phyloP scores from a whole-genome alignment of 108 stramenopile genomes.

The Schizochytrium sp. region DNA sequence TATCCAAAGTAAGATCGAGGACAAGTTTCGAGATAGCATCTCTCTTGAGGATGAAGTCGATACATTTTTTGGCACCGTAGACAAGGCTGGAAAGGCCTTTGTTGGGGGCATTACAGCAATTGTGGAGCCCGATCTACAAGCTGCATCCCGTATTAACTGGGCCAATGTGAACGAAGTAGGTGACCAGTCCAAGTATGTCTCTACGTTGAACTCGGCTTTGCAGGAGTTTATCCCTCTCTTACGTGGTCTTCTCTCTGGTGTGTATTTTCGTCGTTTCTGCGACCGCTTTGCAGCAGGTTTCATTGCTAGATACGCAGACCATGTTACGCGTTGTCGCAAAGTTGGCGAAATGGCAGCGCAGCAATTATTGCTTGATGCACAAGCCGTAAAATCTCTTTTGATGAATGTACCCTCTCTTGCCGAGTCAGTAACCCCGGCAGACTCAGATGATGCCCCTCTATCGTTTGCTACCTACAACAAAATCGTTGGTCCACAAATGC shows the following conservation, averaged over 20 bases:
- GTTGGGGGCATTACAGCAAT: conserved; percentile 85
- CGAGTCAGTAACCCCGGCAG: conserved; percentile 65
- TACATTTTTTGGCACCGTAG: conserved; percentile 89
- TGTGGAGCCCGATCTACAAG: conserved; percentile 82
- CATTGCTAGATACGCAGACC: conserved; percentile 81
- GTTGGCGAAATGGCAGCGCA: conserved; percentile 93
- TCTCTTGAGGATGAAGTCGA: conserved; percentile 88
- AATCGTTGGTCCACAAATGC: conserved; percentile 91
- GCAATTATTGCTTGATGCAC: conserved; percentile 96
- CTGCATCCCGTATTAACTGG: conserved; percentile 86
- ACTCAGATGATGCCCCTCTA: conserved; percentile 67
- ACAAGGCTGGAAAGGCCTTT: conserved; percentile 87
- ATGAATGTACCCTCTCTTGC: conserved; percentile 80
- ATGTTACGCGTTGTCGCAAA: conserved; percentile 82
- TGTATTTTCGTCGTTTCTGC: conserved; percentile 92
- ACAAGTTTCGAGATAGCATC: conserved; percentile 82
- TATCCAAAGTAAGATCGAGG: conserved; percentile 89
- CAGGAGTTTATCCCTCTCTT: conserved; percentile 81
- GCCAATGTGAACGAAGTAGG: conserved; percentile 85
- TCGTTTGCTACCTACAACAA: conserved; percentile 93
- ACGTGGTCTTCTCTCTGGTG: conserved; percentile 78
- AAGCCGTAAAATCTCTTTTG: conserved; percentile 92
- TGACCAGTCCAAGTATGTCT: conserved; percentile 92
- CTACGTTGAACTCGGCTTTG: conserved; percentile 84
- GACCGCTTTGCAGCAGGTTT: conserved; percentile 92